Evolutionary conservation across 2,329 filamentous ascomycete species (phyloP).

Genomic region (Knoxdaviesia capensis): DNA sequence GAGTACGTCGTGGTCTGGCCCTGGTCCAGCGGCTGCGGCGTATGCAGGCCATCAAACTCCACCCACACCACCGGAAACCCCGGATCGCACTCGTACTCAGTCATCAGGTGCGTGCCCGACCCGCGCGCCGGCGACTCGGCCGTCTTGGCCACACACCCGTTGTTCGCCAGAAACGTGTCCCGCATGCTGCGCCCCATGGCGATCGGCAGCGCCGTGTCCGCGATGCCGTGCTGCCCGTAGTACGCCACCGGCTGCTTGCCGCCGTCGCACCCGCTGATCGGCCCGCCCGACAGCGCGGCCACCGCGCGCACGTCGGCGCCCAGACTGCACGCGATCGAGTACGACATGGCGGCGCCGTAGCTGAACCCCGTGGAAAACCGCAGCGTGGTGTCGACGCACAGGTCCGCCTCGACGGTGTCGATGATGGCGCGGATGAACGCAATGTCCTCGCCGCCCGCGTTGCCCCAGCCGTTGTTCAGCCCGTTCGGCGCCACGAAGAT

Average conservation of each 20-base stretch:
- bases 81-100: conserved; percentile 10
- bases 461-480: conserved; percentile 18
- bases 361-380: conserved; percentile 22
- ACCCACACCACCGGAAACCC: conserved; percentile 12
- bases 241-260: conserved; percentile 14
- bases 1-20: conserved; percentile 1
- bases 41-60: conserved; percentile 6
- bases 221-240: conserved; percentile 16
- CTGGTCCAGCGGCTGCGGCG: conserved; percentile 1
- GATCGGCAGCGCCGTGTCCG: conserved; percentile 15
- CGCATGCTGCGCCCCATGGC: conserved; percentile 11
- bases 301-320: conserved; percentile 16
- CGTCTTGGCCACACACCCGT: conserved; percentile 12
- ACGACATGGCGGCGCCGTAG: conserved; percentile 21
- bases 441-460: conserved; percentile 18
- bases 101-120: conserved; percentile 8
- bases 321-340: conserved; percentile 18
- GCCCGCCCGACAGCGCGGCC: conserved; percentile 11
- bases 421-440: conserved; percentile 18
- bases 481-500: conserved; percentile 22
- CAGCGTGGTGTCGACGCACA: conserved; percentile 20
- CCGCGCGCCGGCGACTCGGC: conserved; percentile 8
- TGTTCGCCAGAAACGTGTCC: conserved; percentile 14
- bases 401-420: conserved; percentile 14
- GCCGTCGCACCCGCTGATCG: conserved; percentile 13